Base-by-base conservation (phyloP, 345 rosid genomes). In the Rubroshorea leprosula region DNA sequence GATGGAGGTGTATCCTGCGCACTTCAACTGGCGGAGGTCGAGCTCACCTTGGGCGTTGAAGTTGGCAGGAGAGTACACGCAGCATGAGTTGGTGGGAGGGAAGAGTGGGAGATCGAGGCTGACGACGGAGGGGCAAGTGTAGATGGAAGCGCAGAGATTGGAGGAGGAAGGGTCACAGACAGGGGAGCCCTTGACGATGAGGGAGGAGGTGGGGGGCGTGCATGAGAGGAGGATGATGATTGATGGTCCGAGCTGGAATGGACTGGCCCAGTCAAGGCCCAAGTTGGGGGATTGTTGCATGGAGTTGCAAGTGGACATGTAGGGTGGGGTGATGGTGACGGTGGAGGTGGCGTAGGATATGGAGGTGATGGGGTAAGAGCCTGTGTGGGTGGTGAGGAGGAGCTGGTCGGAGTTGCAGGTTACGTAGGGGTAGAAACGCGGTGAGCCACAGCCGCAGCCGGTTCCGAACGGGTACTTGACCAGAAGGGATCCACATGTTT, bases 51-150 rank as follows among this genome's bases (percentile, higher is more conserved):
- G 64, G 7, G 71, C 2, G 54, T 80, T 57, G 8, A 80, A 72
- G 59, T 80, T 76, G 0, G 81, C 84, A 1, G 81, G 84, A 6
- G 79, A 74, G 63, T 80, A 80, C 24, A 80, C 81, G 61, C 84
- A 79, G 14, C 84, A 80, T 3, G 74, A 68, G 65, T 74, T 53
- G 2, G 74, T 55, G 0, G 84, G 81, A 0, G 84, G 67, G 43
- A 76, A 76, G 1, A 69, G 60, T 0, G 79, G 79, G 49, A 80
- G 51, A 13, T 75, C 72, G 6, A 80, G 65, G 59, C 39, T 17
- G 15, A 67, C 31, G 23, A 79, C 81, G 2, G 77, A 47, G 0
- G 81, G 84, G 31, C 84, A 80, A 0, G 79, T 59, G 75, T 74
- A 76, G 19, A 80, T 47, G 0, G 79, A 66, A 2, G 64, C 54